Evolutionary conservation across 2,329 filamentous ascomycete species (phyloP), one percentile per base, ranked within the genome.

Genomic region (Tolypocladium guangdongense): DNA sequence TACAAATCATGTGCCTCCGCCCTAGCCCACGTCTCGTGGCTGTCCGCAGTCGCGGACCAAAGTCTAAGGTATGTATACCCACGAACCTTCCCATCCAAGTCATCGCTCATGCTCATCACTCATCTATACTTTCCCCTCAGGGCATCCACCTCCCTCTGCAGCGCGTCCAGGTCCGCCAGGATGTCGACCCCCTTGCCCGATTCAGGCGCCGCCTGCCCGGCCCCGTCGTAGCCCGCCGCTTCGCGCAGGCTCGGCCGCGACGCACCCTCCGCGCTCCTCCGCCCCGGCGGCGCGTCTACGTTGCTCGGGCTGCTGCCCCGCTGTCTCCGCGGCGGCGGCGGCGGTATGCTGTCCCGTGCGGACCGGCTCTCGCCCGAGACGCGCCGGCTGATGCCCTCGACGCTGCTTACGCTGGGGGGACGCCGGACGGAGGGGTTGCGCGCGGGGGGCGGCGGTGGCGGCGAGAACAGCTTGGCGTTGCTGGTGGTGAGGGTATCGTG

Each of bases 71-170:
- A n/a, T n/a, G 2, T 45, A 3, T 27, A 12, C 24, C 4, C 39
- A 12, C 22, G 1, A 30, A 4, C 16, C 24, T 30, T 84, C 18
- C 80, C 36, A 38, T 52, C 51, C 47, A 24, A 35, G 36, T 49
- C 27, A 46, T 24, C 22, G n/a, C 35, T 51, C 30, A 51, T 38
- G n/a, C 35, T 51, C 30, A 51, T 38, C 32, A 7, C 4, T 66
- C 59, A 66, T 32, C 56, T 55, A 46, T 67, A 37, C 59, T 68
- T 64, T 22, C 68, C 69, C 51, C 69, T 63, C 46, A 86, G 63
- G 4, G 81, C 86, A 68, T 92, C 87, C 39, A 92, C 87, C 63
- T 92, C 88, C 63, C 79, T 78, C 68, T 89, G 87, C 57, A 92
- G 68, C 24, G 83, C 82, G 48, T 81, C 79, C 53, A 92, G 68